Base-by-base conservation (phyloP, 352 stramenopile genomes). In the Phytophthora sp. region DNA sequence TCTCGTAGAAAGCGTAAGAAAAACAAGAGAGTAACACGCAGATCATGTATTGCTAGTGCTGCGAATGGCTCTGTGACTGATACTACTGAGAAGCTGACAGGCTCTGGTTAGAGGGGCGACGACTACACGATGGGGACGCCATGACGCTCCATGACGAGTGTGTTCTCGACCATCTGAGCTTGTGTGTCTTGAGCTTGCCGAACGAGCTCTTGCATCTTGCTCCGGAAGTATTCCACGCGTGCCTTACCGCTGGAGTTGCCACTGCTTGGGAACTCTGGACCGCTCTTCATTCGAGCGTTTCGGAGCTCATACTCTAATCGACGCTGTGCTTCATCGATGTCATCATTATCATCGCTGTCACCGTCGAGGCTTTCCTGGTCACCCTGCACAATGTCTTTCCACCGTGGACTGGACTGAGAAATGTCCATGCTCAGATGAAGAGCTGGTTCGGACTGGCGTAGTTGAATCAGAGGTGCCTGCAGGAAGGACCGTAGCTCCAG, bases 151-250 rank as follows among this genome's bases (percentile, higher is more conserved):
- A 87, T 87, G 44, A 73, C 52, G 24, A 82, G 50, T 38, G 69
- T 74, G 56, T 82, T 88, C 60, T 91, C 79, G 24, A 86, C 58
- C 66, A 91, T 59, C 41, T 91, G 75, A 28, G 72, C 77, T 55
- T 94, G 82, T 7, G 82, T 92, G 39, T 88, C 67, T 48, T 88
- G 76, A n/a, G 84, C 82, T 34, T 89, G 79, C 13, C 58, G 70
- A 51, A 92, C 80, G 5, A 94, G 74, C 30, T 89, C 72, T 62
- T 84, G 66, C 79, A 92, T 89, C 55, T 89, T 85, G 26, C 55
- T 65, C 49, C 79, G 82, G 61, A 83, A 87, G 37, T 76, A 88
- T 45, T 87, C 71, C 13, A 81, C 69, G 6, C 45, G 55, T 27
- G 41, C 7, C 12, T 49, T 70, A 31, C 28, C 45, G 31, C 42